These are phyloP conservation scores for Tolypocladium tundrense DNA, from an alignment of 2,329 filamentous ascomycete species.

Conservation along the genomic window DNA sequence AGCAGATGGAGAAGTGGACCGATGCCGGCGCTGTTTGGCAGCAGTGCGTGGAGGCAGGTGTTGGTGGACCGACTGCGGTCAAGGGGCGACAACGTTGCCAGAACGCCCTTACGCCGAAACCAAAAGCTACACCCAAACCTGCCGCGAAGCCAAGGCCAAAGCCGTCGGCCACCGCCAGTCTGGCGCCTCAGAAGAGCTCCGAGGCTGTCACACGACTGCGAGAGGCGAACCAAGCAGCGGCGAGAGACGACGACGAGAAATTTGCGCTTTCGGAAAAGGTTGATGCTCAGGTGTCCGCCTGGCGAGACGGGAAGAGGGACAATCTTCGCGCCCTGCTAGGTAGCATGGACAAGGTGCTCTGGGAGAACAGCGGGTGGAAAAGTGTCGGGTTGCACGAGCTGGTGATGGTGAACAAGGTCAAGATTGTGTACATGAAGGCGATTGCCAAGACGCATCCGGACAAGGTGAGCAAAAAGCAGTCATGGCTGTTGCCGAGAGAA, in stretches of 20 bases:
- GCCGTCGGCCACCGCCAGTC: conserved; percentile 28
- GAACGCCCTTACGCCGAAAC: conserved; percentile 66
- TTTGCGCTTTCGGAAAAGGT: conserved; percentile 81
- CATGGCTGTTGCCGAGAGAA: background rate
- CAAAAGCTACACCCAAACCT: conserved; percentile 34
- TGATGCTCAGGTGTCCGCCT: conserved; percentile 65
- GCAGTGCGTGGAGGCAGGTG: conserved; percentile 68
- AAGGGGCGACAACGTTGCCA: conserved; percentile 85
- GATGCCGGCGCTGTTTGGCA: conserved; percentile 78
- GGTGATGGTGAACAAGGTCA: conserved; percentile 88
- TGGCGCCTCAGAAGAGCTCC: conserved; percentile 40
- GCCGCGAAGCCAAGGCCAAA: conserved; percentile 35
- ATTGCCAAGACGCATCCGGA: conserved; percentile 98
- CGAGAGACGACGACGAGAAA: conserved; percentile 83
- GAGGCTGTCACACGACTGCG: conserved; percentile 77
- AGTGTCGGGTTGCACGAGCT: conserved; percentile 91
- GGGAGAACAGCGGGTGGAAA: conserved; percentile 91
- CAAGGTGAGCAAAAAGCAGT: conserved; percentile 56
- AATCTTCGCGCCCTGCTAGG: conserved; percentile 82
- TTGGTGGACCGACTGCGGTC: conserved; percentile 76
- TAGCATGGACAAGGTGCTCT: conserved; percentile 80
- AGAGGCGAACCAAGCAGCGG: conserved; percentile 75
- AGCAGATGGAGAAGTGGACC: conserved; percentile 88
- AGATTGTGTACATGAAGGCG: conserved; percentile 97
- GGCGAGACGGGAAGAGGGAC: conserved; percentile 86